Conservation (phyloP, 2,329 filamentous ascomycete species). For the Tolypocladium cylindrosporum region DNA sequence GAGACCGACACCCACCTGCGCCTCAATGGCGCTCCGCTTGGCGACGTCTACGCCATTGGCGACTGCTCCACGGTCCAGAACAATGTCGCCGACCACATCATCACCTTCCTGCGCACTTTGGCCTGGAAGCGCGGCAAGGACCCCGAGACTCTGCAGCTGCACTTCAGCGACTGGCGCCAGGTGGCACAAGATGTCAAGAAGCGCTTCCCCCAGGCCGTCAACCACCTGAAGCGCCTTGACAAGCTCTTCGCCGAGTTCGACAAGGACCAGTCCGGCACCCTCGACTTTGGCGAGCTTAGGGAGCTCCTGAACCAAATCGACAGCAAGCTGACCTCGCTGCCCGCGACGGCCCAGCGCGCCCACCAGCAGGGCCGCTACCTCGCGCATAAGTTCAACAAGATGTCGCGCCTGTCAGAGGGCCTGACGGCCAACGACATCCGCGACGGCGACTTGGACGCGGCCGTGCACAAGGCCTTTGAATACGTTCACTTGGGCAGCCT, state of each 20-base stretch:
- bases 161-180: constrained; percentile 78
- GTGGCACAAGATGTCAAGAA: constrained; percentile 77
- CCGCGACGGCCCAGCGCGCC: constrained; percentile 90
- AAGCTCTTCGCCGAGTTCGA: constrained; percentile 88
- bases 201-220: constrained; percentile 82
- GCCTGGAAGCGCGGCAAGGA: constrained; percentile 90
- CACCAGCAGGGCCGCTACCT: constrained; percentile 94
- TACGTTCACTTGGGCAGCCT: constrained; percentile 87
- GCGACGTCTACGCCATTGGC: constrained; percentile 92
- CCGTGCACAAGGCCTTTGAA: constrained; percentile 88
- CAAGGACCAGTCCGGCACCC: constrained; percentile 81
- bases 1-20: constrained; percentile 93
- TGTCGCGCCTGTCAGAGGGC: constrained; percentile 67
- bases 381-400: constrained; percentile 85
- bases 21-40: constrained; percentile 76
- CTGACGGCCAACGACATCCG: constrained; percentile 69
- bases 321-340: constrained; percentile 84
- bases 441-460: constrained; percentile 84
- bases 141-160: constrained; percentile 76
- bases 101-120: constrained; percentile 78
- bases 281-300: constrained; percentile 86
- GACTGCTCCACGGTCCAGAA: constrained; percentile 97
- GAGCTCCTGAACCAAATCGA: constrained; percentile 90
- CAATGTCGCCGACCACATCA: constrained; percentile 84
- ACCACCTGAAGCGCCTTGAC: constrained; percentile 81